Evolutionary conservation across 768 basidiomycete genomes (phyloP), one percentile per base, ranked within the genome.

Genomic region (Russula compacta): DNA sequence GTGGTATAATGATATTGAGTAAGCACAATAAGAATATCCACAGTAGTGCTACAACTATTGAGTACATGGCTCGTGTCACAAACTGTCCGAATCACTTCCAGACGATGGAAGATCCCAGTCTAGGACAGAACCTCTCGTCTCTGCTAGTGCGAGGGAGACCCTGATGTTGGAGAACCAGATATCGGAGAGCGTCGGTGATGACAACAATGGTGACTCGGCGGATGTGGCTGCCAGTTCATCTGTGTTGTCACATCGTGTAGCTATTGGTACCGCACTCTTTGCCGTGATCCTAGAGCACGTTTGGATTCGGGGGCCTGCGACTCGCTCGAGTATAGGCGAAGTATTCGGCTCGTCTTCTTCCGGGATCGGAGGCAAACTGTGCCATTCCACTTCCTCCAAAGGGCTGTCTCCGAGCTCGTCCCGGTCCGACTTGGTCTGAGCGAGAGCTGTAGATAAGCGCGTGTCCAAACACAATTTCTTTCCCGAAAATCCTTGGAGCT

Each of bases 31-130:
- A 57, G 32, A 58, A 58, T 56, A 56, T 50, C 6, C 51, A 61
- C 53, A 56, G 14, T 50, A 51, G 9, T 44, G 43, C 44, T 39
- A 62, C 46, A 58, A 35, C 32, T 47, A 32, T 38, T 24, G 19
- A n/a, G 47, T 5, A 14, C 33, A 15, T 35, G 6, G 24, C 17
- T 10, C 14, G 0, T 4, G 10, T 54, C 21, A 63, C 35, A 33
- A 44, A 38, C 40, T 19, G 33, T 63, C 61, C 7, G 52, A 63
- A 38, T 54, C 61, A 21, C 40, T 46, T 7, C 57, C 61, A 29
- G 61, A 52, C 1, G 61, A 58, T 17, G 61, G 61, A 58, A 63
- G 61, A 15, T 63, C 61, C 61, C 61, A 63, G 38, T 54, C 61
- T 19, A 63, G 29, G 39, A 63, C 40, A 4, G 61, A 58, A 29